Conservation (phyloP, 2,329 filamentous ascomycete genomes). For the Aaosphaeria arxii region DNA sequence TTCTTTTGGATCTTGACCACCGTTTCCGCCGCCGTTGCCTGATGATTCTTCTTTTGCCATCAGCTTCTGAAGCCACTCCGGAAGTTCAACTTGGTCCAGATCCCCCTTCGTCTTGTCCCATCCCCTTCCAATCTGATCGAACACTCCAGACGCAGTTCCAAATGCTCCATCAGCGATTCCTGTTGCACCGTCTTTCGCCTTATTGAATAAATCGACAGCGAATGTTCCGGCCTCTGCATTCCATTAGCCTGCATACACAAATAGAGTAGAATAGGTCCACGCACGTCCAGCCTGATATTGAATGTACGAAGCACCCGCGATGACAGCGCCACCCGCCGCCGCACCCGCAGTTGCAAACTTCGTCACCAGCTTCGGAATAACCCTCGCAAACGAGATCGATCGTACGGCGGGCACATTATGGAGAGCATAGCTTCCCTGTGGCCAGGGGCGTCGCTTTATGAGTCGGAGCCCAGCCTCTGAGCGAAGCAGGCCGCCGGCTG, state of each 20-base stretch:
- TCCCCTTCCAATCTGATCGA: slow-evolving; percentile 73
- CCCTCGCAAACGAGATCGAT: slow-evolving; percentile 64
- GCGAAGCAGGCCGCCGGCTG: slow-evolving; percentile 37
- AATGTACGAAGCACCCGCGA: slow-evolving; percentile 85
- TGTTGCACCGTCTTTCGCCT: slow-evolving; percentile 68
- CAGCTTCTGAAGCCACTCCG: slow-evolving; percentile 75
- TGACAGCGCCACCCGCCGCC: slow-evolving; percentile 83
- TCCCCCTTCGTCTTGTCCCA: slow-evolving; percentile 83
- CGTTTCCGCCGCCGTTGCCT: slow-evolving; percentile 34
- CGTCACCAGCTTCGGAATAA: slow-evolving; percentile 80
- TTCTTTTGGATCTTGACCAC: slow-evolving; percentile 19
- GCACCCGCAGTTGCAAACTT: slow-evolving; percentile 88
- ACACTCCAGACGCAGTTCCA: slow-evolving; percentile 69
- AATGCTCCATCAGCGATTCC: slow-evolving; percentile 68
- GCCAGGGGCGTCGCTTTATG: slow-evolving; percentile 62
- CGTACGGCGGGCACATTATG: slow-evolving; percentile 71
- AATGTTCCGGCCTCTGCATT: slow-evolving; percentile 70
- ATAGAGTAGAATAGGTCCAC: slow-evolving; percentile 33
- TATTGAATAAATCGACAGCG: slow-evolving; percentile 71
- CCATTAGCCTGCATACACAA: slow-evolving; percentile 10
- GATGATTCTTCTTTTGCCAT: slow-evolving; percentile 45
- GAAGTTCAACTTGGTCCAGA: slow-evolving; percentile 66
- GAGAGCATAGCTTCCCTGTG: slow-evolving; percentile 72
- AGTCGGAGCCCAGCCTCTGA: slow-evolving; percentile 32
- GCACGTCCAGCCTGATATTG: slow-evolving; percentile 91